Base-by-base conservation (phyloP, 306 rosid genomes). In the Vicia faba region DNA sequence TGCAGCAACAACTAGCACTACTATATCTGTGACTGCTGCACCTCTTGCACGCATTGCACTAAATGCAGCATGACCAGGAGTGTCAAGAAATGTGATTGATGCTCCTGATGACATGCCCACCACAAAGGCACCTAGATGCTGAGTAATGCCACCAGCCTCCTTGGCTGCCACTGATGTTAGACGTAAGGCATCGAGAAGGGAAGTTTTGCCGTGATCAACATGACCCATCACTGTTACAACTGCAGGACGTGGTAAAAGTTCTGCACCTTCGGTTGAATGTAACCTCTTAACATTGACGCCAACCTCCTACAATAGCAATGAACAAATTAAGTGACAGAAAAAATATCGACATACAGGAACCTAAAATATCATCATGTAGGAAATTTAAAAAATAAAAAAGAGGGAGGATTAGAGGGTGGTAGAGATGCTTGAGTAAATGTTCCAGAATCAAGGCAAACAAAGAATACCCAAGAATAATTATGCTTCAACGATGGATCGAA, bases 1-100 rank as follows among this genome's bases (percentile, higher is more conserved):
- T 36, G 97, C 92, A 80, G 97, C 99, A 57, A 93, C 99, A 59
- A 90, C 97, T 16, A 90, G 86, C 70, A 90, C 96, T 78, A 90
- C 97, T 79, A 88, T 78, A 81, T 93, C 95, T 9, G 96, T 93
- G 66, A 90, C 96, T 59, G 98, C 91, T 40, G 97, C 98, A 25
- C 97, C 98, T 82, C 98, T 86, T 68, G 91, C 95, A 57, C 96
- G 84, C 98, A 93, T 89, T n/a, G 97, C 97, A 84, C 98, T 89
- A 79, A 93, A 93, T 53, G 97, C 98, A 50, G 98, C 98, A 82
- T 89, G 98, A 33, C 98, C 98, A 53, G 97, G 99, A 28, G 99
- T 90, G 76, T 93, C 97, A 43, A 93, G 97, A 81, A 93, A 90
- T 65, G 99, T 90, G 79, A 90, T 88, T 28, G 90, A 71, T 53